Evolutionary conservation across 345 rosid genomes (phyloP).

Genomic region (Gossypium ekmanianum): DNA sequence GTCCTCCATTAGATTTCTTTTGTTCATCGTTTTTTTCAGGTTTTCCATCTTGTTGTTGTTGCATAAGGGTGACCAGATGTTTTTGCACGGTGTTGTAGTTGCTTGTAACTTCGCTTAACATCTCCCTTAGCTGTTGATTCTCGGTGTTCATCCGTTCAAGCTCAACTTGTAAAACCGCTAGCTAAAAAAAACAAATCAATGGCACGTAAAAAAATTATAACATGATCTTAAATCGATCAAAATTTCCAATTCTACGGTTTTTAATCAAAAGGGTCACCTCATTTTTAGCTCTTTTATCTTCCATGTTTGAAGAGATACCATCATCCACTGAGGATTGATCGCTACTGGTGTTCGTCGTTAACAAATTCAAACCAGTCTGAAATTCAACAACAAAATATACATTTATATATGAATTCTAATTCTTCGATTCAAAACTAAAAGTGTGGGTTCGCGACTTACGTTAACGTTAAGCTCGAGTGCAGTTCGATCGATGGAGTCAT

Average conservation of each 20-base stretch:
- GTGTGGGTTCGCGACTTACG: constrained; percentile 23
- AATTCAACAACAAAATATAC: background rate
- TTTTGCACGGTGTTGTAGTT: constrained; percentile 45
- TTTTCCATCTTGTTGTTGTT: constrained; percentile 20
- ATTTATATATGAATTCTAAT: background rate
- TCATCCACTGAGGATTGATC: constrained; percentile 64
- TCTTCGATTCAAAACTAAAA: background rate
- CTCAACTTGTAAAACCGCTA: constrained; percentile 47
- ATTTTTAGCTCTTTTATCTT: constrained; percentile 41
- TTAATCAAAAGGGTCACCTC: constrained; percentile 34
- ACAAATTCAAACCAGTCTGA: constrained; percentile 66
- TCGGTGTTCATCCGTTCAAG: constrained; percentile 42
- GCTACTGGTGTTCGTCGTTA: constrained; percentile 50
- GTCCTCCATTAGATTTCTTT: constrained; percentile 23
- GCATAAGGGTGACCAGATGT: constrained; percentile 36
- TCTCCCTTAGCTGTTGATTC: constrained; percentile 42
- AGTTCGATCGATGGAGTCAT: constrained; percentile 14
- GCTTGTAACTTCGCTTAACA: constrained; percentile 40
- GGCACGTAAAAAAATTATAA: background rate
- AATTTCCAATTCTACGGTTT: background rate
- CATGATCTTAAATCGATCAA: background rate
- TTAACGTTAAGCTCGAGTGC: constrained; percentile 38
- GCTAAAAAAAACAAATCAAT: constrained; percentile 25
- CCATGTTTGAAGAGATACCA: constrained; percentile 47
- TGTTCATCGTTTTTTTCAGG: constrained; percentile 7